Conservation (phyloP, 1,284 basidiomycete genomes). For the Boletus holoroseus region DNA sequence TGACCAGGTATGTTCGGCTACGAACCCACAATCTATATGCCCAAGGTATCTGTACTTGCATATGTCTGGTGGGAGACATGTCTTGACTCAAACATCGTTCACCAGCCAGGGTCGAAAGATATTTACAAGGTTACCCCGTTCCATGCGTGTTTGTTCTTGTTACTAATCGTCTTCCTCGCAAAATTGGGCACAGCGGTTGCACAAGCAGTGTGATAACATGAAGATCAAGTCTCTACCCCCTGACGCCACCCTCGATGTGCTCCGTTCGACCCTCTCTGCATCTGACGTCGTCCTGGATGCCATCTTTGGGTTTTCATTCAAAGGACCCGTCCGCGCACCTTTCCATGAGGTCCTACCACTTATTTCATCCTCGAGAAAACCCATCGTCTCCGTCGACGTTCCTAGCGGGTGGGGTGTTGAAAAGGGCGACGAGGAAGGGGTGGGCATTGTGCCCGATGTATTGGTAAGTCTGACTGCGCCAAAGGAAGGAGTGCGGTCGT, state of each 20-base stretch:
- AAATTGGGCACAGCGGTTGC: constrained; percentile 52
- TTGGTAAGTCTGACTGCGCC: constrained; percentile 91
- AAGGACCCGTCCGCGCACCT: constrained; percentile 80
- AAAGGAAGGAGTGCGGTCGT: constrained; percentile 78
- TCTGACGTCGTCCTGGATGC: constrained; percentile 90
- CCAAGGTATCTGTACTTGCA: constrained; percentile 57
- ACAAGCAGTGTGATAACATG: constrained; percentile 86
- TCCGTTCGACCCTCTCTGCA: constrained; percentile 50
- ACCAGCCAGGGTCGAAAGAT: constrained; percentile 79
- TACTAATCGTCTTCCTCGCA: not conserved
- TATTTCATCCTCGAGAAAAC: constrained; percentile 59
- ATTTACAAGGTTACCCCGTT: constrained; percentile 62
- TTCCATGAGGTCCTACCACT: constrained; percentile 75
- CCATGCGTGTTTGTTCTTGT: not conserved
- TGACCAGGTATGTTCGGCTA: constrained; percentile 81
- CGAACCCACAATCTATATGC: constrained; percentile 80
- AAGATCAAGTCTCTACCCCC: constrained; percentile 63
- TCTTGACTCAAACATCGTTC: constrained; percentile 3
- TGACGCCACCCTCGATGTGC: constrained; percentile 44
- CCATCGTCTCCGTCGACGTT: constrained; percentile 91
- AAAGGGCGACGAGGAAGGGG: constrained; percentile 53
- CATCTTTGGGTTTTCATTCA: constrained; percentile 97
- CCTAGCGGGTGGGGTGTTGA: constrained; percentile 97
- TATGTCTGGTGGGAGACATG: not conserved
- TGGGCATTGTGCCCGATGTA: constrained; percentile 69